phyloP scores from a whole-genome alignment of 2,329 filamentous ascomycete genomes.

The Huntiella omanensis region DNA sequence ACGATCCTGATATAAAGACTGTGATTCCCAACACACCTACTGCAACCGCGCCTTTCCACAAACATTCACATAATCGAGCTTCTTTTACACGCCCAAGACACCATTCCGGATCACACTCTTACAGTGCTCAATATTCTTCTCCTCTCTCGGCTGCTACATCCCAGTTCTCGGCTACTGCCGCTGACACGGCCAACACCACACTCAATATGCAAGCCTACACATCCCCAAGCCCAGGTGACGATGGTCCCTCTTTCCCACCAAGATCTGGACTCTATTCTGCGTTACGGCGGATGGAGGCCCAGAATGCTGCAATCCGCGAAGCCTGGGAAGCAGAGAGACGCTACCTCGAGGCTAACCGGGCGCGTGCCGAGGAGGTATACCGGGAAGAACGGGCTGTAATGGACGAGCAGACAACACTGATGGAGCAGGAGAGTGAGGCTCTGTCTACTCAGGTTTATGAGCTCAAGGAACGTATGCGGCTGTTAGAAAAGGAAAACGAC shows the following conservation, averaged over 20 bases:
- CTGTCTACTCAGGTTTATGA: slow-evolving; percentile 14
- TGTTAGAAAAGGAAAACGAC: not conserved
- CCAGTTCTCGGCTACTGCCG: not conserved
- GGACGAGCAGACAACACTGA: slow-evolving; percentile 29
- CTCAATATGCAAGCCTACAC: not conserved
- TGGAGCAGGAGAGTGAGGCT: slow-evolving; percentile 25
- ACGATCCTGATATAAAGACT: too few relatives aligned
- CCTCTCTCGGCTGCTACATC: not conserved
- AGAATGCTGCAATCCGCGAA: slow-evolving; percentile 26
- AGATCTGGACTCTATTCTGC: slow-evolving; percentile 7
- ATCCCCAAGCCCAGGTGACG: not conserved
- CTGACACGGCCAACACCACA: slow-evolving; percentile 1
- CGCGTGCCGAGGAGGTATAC: slow-evolving; percentile 35
- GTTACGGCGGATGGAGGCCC: slow-evolving; percentile 23
- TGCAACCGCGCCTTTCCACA: too few relatives aligned
- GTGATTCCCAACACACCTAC: too few relatives aligned
- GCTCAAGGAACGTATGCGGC: not conserved
- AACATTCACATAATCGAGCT: too few relatives aligned
- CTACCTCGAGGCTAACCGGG: slow-evolving; percentile 33
- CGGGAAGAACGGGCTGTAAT: slow-evolving; percentile 34
- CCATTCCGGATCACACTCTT: not conserved
- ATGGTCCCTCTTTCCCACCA: not conserved
- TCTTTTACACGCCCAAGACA: too few relatives aligned
- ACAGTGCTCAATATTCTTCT: not conserved
- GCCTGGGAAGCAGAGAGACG: slow-evolving; percentile 35